Conservation (phyloP, 73 alveolate genomes). For the Diophrys appendiculata region DNA sequence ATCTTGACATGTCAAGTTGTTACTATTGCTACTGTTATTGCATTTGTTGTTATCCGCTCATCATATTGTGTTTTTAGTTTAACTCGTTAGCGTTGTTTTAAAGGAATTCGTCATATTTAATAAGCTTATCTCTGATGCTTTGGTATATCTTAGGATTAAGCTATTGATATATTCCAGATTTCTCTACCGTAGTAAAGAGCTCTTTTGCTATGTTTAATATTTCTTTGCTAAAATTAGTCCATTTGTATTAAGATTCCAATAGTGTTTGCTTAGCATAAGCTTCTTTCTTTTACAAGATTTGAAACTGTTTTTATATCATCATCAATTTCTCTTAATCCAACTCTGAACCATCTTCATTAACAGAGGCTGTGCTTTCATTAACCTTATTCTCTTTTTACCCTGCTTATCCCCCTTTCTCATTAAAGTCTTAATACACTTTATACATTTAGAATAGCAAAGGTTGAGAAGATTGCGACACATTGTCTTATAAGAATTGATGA, state of each 20-base stretch:
- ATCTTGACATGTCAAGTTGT: too few relatives aligned
- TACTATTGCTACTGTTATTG: too few relatives aligned
- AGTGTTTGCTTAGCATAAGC: conserved; percentile 7
- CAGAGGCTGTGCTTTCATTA: too few relatives aligned
- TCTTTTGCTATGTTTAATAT: conserved; percentile 75
- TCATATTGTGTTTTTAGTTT: too few relatives aligned
- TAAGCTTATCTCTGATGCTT: neutral
- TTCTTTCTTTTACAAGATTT: neutral
- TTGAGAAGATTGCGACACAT: conserved; percentile 52
- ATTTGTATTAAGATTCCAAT: conserved; percentile 75
- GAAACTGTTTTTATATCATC: neutral
- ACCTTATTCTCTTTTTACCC: too few relatives aligned
- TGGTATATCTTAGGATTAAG: neutral
- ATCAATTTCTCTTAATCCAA: neutral
- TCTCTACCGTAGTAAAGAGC: conserved; percentile 62
- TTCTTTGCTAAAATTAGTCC: conserved; percentile 79
- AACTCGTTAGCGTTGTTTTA: too few relatives aligned
- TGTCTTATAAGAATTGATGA: conserved; percentile 62
- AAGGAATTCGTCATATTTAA: too few relatives aligned
- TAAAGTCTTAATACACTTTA: conserved; percentile 48
- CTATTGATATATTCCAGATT: conserved; percentile 36
- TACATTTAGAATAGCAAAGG: conserved; percentile 75
- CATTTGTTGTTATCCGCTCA: too few relatives aligned
- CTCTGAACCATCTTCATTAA: neutral
- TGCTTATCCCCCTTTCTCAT: too few relatives aligned